These are phyloP conservation scores for Suhomyces taliae DNA, from an alignment of 1,139 yeast genomes.

Conservation along the genomic window DNA sequence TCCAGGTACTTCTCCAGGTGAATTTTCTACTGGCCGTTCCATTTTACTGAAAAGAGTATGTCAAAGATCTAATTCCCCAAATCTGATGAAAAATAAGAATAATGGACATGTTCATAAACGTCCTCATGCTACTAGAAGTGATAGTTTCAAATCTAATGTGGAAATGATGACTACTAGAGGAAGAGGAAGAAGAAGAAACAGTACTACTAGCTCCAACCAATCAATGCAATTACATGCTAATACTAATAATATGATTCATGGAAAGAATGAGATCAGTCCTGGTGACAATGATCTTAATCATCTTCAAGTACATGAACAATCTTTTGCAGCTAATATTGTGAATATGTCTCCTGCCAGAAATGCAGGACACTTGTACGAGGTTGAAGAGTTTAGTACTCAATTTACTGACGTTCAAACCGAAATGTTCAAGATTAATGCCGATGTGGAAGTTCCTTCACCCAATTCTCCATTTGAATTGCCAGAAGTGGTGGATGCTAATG, in stretches of 20 bases:
- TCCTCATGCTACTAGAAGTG: constrained; percentile 11
- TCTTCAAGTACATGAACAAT: background rate
- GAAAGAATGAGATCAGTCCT: no score
- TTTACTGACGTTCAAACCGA: constrained; percentile 8
- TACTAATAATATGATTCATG: background rate
- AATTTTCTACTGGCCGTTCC: constrained; percentile 3
- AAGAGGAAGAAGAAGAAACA: constrained; percentile 5
- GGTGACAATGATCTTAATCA: background rate
- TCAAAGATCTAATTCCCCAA: constrained; percentile 19
- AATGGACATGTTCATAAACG: constrained; percentile 38
- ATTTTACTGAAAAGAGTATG: constrained; percentile 15
- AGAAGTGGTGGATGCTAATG: background rate
- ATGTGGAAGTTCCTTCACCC: constrained; percentile 4
- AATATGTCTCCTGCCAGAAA: constrained; percentile 4
- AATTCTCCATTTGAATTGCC: constrained; percentile 1
- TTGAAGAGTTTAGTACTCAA: constrained; percentile 4
- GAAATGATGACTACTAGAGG: constrained; percentile 1
- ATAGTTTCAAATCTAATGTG: constrained; percentile 5
- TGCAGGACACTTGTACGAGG: constrained; percentile 1
- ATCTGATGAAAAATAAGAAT: constrained; percentile 26
- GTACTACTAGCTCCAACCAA: constrained; percentile 1
- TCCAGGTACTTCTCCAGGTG: constrained; percentile 17
- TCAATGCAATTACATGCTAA: background rate
- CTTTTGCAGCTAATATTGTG: constrained; percentile 1
- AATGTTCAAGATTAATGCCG: constrained; percentile 3